Percentiles rank a stretch among this genome's conserved stretches.
These are phyloP conservation scores for Royoungia palumana DNA, from an alignment of 768 basidiomycete genomes.

Conservation along the genomic window DNA sequence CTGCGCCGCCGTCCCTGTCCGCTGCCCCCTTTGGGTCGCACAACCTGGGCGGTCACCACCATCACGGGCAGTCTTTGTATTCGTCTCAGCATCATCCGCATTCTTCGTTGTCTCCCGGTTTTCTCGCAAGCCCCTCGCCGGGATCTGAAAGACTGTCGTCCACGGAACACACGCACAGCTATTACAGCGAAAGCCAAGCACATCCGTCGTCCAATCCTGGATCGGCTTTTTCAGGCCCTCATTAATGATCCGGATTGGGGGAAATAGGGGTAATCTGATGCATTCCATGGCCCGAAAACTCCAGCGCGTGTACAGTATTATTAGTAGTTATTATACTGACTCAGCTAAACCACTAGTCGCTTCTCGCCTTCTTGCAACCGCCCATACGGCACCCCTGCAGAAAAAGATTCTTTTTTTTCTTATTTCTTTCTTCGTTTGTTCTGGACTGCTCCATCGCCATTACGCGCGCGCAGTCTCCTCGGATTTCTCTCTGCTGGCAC, in stretches of 20 bases:
- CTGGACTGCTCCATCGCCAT: conserved; percentile 17
- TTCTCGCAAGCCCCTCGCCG: conserved; percentile 30
- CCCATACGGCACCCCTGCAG: conserved; percentile 17
- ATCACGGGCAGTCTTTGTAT: conserved; percentile 29
- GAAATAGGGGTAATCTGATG: conserved; percentile 23
- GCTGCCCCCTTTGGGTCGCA: conserved; percentile 34
- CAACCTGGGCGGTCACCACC: conserved; percentile 25
- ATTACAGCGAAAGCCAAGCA: conserved; percentile 30
- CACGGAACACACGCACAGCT: conserved; percentile 27
- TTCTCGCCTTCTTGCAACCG: conserved; percentile 30
- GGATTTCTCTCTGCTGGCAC: conserved; percentile 15
- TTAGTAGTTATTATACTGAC: conserved; percentile 34
- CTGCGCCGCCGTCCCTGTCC: conserved; percentile 49
- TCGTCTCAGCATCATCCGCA: conserved; percentile 32
- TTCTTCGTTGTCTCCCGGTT: conserved; percentile 26
- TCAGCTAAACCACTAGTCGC: conserved; percentile 29
- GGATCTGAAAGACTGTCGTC: conserved; percentile 29
- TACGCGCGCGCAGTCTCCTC: conserved; percentile 23
- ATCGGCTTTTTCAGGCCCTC: conserved; percentile 29
- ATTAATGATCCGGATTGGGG: conserved; percentile 15
- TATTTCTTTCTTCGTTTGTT: conserved; percentile 13
- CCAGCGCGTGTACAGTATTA: conserved; percentile 32
- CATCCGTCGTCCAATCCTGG: conserved; percentile 28
- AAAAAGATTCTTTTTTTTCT: conserved; percentile 17
- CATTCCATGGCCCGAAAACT: conserved; percentile 17